Evolutionary conservation across 371 early-diverging fungal genomes (phyloP).

Genomic region (Apophysomyces elegans): DNA sequence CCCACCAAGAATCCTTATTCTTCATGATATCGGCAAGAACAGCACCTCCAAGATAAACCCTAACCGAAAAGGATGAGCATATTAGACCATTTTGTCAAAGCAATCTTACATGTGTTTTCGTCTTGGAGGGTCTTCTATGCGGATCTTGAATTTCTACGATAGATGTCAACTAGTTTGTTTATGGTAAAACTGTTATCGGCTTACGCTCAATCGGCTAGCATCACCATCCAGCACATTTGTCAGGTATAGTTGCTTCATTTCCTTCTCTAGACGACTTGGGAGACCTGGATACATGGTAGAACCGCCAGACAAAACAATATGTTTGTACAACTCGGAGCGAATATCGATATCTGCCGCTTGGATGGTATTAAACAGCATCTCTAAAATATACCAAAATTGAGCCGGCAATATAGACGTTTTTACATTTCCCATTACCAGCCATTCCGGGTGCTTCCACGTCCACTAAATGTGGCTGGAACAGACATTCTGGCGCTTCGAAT

Average conservation of each 20-base stretch:
- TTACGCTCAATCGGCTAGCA: slow-evolving; percentile 78
- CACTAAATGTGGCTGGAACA: slow-evolving; percentile 97
- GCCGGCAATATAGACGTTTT: neutral
- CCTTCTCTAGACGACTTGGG: slow-evolving; percentile 95
- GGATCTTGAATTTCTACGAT: slow-evolving; percentile 92
- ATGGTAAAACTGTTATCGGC: slow-evolving; percentile 20
- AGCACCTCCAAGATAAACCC: slow-evolving; percentile 97
- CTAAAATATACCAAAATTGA: slow-evolving; percentile 42
- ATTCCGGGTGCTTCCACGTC: slow-evolving; percentile 94
- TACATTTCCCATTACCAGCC: slow-evolving; percentile 66
- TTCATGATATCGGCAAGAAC: slow-evolving; percentile 97
- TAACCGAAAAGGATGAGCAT: slow-evolving; percentile 9
- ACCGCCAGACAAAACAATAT: slow-evolving; percentile 97
- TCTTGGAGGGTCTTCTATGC: slow-evolving; percentile 97
- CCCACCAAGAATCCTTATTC: slow-evolving; percentile 91
- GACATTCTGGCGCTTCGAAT: slow-evolving; percentile 97
- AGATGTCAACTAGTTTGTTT: neutral
- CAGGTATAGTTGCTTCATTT: slow-evolving; percentile 95
- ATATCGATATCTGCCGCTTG: slow-evolving; percentile 93
- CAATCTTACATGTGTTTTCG: slow-evolving; percentile 86
- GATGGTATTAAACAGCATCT: slow-evolving; percentile 90
- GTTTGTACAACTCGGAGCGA: slow-evolving; percentile 93
- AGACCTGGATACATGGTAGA: slow-evolving; percentile 98
- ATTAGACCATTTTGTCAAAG: neutral
- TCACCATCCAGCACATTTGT: slow-evolving; percentile 88